These are phyloP conservation scores for Epichloe baconii DNA, from an alignment of 2,329 filamentous ascomycete species.

Conservation along the genomic window DNA sequence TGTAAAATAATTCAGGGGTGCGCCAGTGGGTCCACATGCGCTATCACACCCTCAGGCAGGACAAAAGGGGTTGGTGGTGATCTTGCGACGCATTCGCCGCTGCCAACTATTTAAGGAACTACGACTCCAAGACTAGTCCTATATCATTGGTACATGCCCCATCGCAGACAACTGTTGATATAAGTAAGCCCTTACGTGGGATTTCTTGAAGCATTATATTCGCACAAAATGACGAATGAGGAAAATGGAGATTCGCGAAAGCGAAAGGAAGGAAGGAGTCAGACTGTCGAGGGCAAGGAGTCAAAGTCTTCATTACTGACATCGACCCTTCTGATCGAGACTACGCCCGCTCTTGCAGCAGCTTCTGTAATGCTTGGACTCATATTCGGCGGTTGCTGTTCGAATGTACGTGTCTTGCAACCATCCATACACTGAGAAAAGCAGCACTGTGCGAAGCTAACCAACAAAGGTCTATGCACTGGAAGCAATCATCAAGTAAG, in stretches of 20 bases:
- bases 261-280: neutral
- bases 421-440: neutral
- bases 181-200: too few species aligned
- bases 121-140: too few species aligned
- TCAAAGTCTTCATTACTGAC: neutral
- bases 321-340: neutral
- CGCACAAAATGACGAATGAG: neutral
- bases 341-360: constrained; percentile 31
- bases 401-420: constrained; percentile 51
- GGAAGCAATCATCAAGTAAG: constrained; percentile 88
- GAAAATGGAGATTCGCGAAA: neutral
- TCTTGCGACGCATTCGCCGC: too few species aligned
- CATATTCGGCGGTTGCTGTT: constrained; percentile 93
- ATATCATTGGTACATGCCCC: neutral
- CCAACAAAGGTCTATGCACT: constrained; percentile 75
- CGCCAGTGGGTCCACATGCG: too few species aligned
- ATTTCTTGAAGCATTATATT: neutral
- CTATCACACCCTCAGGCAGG: too few species aligned
- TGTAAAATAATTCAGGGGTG: too few species aligned
- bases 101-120: too few species aligned
- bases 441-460: neutral
- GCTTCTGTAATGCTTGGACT: constrained; percentile 58
- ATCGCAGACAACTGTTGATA: neutral
- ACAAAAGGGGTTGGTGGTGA: too few species aligned
- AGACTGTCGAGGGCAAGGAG: neutral